phyloP scores from a whole-genome alignment of 2,329 filamentous ascomycete genomes.

The Fusarium subglutinans region DNA sequence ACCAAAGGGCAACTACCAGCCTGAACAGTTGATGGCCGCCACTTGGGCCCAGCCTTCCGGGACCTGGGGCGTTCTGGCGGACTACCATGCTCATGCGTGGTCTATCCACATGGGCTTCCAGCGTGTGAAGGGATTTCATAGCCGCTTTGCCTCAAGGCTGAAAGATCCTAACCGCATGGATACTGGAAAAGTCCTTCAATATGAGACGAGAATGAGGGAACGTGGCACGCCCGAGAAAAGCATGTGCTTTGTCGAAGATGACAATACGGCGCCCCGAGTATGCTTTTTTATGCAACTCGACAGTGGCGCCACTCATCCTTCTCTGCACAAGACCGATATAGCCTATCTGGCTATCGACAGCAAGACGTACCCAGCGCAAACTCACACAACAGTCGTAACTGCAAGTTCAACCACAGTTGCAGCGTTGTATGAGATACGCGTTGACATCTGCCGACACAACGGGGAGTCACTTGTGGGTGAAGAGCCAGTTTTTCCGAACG shows the following conservation, averaged over 20 bases:
- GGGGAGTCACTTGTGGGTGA: conserved; percentile 39
- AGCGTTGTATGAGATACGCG: conserved; percentile 37
- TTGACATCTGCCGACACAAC: conserved; percentile 39
- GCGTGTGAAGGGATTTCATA: conserved; percentile 35
- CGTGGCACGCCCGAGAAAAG: not conserved
- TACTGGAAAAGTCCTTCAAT: conserved; percentile 26
- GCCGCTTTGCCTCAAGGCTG: conserved; percentile 6
- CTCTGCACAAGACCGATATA: conserved; percentile 33
- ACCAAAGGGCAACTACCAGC: conserved; percentile 7
- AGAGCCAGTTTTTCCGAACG: conserved; percentile 35
- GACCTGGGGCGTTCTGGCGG: not conserved
- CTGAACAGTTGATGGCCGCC: conserved; percentile 35
- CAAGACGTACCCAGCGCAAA: conserved; percentile 34
- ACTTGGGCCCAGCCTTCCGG: conserved; percentile 37
- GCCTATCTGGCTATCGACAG: conserved; percentile 33
- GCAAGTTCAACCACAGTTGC: conserved; percentile 17
- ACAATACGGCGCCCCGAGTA: conserved; percentile 17
- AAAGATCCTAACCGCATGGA: not conserved
- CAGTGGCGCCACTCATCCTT: conserved; percentile 37
- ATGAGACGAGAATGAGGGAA: conserved; percentile 19
- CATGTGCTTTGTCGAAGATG: conserved; percentile 23
- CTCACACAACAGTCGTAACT: conserved; percentile 23
- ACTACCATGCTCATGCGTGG: conserved; percentile 9
- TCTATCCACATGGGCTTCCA: conserved; percentile 43
- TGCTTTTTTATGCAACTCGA: conserved; percentile 43